Base-by-base conservation (phyloP, 164 flowering plant genomes). In the Paratinospora sagittata region DNA sequence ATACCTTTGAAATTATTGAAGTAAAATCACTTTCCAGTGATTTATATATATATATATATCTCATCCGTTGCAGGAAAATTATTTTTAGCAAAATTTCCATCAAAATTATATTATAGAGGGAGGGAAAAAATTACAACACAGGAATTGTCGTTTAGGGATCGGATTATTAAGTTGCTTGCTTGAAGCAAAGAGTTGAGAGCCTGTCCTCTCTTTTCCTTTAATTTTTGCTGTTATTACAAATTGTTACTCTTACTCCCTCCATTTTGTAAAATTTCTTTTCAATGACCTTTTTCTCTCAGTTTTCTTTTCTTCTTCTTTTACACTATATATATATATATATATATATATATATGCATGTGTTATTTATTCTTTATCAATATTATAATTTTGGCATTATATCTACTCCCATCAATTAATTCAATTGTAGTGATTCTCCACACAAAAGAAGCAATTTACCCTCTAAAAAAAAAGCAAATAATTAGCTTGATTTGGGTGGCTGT, bases 1-100 rank as follows among this genome's bases (percentile, higher is more conserved):
- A 74, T 95, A 95, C 82, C 90, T 95, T 49, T 95, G 81, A 77
- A 60, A 17, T 13, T 12, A n/a, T 16, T 16, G 6, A 49, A 49
- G n/a, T 21, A 49, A 7, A 7, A 39, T 8, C 0, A 47, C 14
- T 52, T 52, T 13, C 58, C 19, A 52, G 58, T 52, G 19, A 52
- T 16, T 10, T n/a, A n/a, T n/a, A n/a, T n/a, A n/a, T 52, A n/a
- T n/a, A 10, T 52, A 52, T 52, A 4, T 3, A 52, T 52, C 58
- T 52, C 58, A 52, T 52, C n/a, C n/a, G 21, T 52, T 52, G 58
- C n/a, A 52, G 58, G n/a, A 52, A 52, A 52, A 52, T 52, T 19
- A 52, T 52, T 52, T 16, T 52, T n/a, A n/a, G n/a, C n/a, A n/a
- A n/a, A n/a, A 52, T 11, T 16, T 43, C 49, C 2, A 52, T 7